A percentile compares a stretch with the other conserved stretches of the same genome.
phyloP scores from a whole-genome alignment of 331 rosid species.

The Quercus phellos region DNA sequence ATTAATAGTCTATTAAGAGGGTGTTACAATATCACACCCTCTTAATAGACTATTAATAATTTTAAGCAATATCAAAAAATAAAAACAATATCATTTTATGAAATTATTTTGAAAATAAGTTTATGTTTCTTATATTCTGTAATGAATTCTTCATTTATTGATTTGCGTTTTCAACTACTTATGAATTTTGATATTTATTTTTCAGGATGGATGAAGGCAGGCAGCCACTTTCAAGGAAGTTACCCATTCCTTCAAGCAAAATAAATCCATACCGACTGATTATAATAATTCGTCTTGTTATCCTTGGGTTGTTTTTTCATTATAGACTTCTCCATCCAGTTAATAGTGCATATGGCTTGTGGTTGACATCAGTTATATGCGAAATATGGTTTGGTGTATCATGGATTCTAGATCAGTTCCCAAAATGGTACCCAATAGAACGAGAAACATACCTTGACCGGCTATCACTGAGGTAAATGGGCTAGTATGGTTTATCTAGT shows the following conservation, averaged over 20 bases:
- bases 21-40: neutral
- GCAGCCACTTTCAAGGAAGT: constrained; percentile 89
- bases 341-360: constrained; percentile 86
- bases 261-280: constrained; percentile 94
- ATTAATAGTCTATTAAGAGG: neutral
- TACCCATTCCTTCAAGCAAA: constrained; percentile 86
- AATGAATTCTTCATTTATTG: neutral
- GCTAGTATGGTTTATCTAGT: neutral
- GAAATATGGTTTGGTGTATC: constrained; percentile 98
- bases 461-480: constrained; percentile 66
- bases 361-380: constrained; percentile 97
- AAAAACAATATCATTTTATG: neutral
- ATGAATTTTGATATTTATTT: constrained; percentile 9
- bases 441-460: constrained; percentile 97
- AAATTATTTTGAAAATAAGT: neutral
- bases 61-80: too few species aligned
- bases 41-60: too few species aligned
- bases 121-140: neutral
- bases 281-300: constrained; percentile 67
- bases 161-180: constrained; percentile 1
- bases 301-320: constrained; percentile 80
- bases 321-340: constrained; percentile 96
- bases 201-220: constrained; percentile 99
- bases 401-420: constrained; percentile 97
- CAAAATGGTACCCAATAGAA: constrained; percentile 86